Evolutionary conservation across 345 rosid genomes (phyloP), one percentile per base, ranked within the genome.

Genomic region (Sisymbrium altissimum): DNA sequence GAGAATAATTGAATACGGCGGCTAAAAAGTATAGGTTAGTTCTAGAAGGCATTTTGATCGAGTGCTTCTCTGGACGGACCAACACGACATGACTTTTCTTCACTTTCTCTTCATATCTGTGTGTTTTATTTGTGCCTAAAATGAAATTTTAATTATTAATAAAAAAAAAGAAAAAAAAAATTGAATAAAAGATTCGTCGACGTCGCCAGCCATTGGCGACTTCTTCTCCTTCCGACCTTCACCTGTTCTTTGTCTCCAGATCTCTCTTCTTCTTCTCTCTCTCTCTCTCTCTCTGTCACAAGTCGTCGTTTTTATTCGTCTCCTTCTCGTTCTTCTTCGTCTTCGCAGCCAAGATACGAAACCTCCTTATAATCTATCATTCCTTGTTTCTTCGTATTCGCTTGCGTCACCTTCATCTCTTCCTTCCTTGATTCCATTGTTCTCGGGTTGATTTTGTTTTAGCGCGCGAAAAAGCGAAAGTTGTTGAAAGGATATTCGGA

Each of bases 141-240:
- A 43, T 44, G 46, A 75, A 46, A 58, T 11, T n/a, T n/a, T 11
- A 45, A 13, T 13, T 40, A 46, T 10, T 12, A 44, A 46, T 12
- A 30, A n/a, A 41, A 21, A 12, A 11, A 2, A 36, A 57, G 3
- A 9, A 2, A 23, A 23, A 23, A n/a, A 53, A 53, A 19, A 44
- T 58, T 35, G 58, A 66, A 74, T 74, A 67, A 75, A 56, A 64
- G 57, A 71, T 38, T 71, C 64, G 9, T 77, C 56, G 76, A 41
- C 72, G 76, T 77, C 80, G 80, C 77, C 80, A 77, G 72, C 80
- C 77, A 77, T 71, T 77, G 73, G 77, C 72, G 80, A 77, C 80
- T 71, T 62, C 36, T 57, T 59, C 64, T 64, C 64, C 25, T 11
- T 53, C 76, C 44, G 50, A 66, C 29, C 73, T 62, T 68, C 70